phyloP scores from a whole-genome alignment of 768 basidiomycete species.

The Leccinum uliginosum region DNA sequence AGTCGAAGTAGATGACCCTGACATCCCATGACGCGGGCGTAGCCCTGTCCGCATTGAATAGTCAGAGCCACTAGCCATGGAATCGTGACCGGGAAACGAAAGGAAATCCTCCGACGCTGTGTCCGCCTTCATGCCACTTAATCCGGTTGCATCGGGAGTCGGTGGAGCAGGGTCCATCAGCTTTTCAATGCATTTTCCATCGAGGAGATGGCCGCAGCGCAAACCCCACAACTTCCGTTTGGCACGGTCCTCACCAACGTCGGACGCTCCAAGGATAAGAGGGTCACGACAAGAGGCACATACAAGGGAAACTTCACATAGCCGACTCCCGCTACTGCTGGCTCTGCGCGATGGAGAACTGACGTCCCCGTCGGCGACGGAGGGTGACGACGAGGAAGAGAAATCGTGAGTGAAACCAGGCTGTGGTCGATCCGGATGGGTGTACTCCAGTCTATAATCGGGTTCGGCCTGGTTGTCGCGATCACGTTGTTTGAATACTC shows the following conservation, averaged over 20 bases:
- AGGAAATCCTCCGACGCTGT: conserved; percentile 1
- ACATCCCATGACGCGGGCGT: conserved; percentile 39
- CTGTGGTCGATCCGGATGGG: conserved; percentile 52
- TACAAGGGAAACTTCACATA: conserved; percentile 44
- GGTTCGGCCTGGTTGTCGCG: conserved; percentile 21
- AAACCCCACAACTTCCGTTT: conserved; percentile 62
- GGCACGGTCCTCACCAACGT: conserved; percentile 43
- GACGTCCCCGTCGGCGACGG: conserved; percentile 44
- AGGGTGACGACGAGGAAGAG: conserved; percentile 33
- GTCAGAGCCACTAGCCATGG: conserved; percentile 12
- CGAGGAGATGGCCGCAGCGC: conserved; percentile 73
- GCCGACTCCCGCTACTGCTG: conserved; percentile 25
- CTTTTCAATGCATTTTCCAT: conserved; percentile 67
- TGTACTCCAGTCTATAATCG: conserved; percentile 57
- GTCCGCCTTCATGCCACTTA: conserved; percentile 12
- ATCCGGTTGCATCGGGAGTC: conserved; percentile 5
- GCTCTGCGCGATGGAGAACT: conserved; percentile 18
- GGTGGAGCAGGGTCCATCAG: conserved; percentile 44
- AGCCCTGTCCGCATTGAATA: conserved; percentile 56
- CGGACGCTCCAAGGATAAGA: conserved; percentile 49
- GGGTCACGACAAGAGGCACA: conserved; percentile 68
- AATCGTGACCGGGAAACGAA: conserved; percentile 26
- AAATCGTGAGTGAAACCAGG: conserved; percentile 73
- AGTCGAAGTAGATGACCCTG: conserved; percentile 5
- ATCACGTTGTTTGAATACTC: conserved; percentile 20